phyloP scores from a whole-genome alignment of 495 filamentous ascomycete genomes.

The Penicillium simplicissimum region DNA sequence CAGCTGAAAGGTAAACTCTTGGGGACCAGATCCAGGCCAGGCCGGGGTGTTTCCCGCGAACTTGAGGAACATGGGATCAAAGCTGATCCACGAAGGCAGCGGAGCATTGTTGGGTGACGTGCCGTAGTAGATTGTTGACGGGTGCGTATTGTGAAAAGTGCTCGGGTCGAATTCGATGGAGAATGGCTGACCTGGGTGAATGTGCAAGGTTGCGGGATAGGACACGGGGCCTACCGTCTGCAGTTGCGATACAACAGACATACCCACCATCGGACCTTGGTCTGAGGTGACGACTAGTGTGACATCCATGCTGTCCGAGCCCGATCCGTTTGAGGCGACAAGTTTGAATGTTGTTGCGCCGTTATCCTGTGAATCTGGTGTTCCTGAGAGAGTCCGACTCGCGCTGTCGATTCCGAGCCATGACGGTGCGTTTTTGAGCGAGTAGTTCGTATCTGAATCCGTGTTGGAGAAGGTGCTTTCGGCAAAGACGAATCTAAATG shows the following conservation, averaged over 20 bases:
- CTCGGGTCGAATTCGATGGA: slow-evolving; percentile 48
- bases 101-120: slow-evolving; percentile 76
- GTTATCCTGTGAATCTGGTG: slow-evolving; percentile 56
- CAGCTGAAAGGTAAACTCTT: slow-evolving; percentile 70
- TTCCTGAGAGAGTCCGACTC: slow-evolving; percentile 64
- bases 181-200: slow-evolving; percentile 48
- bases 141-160: slow-evolving; percentile 49
- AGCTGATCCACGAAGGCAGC: slow-evolving; percentile 82
- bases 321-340: slow-evolving; percentile 60
- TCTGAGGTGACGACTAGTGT: slow-evolving; percentile 63
- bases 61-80: slow-evolving; percentile 61
- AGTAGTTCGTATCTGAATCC: slow-evolving; percentile 56
- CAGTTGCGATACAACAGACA: slow-evolving; percentile 49
- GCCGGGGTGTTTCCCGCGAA: slow-evolving; percentile 77
- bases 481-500: slow-evolving; percentile 69
- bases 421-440: slow-evolving; percentile 58
- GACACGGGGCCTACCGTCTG: slow-evolving; percentile 46
- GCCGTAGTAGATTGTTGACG: slow-evolving; percentile 69
- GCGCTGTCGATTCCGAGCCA: slow-evolving; percentile 70
- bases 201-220: slow-evolving; percentile 45
- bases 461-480: slow-evolving; percentile 64
- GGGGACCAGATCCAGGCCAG: slow-evolving; percentile 64
- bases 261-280: slow-evolving; percentile 50
- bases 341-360: slow-evolving; percentile 58
- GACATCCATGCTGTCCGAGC: slow-evolving; percentile 56